Evolutionary conservation across 352 stramenopile species (phyloP).

Genomic region (Globisporangium orthogonon): DNA sequence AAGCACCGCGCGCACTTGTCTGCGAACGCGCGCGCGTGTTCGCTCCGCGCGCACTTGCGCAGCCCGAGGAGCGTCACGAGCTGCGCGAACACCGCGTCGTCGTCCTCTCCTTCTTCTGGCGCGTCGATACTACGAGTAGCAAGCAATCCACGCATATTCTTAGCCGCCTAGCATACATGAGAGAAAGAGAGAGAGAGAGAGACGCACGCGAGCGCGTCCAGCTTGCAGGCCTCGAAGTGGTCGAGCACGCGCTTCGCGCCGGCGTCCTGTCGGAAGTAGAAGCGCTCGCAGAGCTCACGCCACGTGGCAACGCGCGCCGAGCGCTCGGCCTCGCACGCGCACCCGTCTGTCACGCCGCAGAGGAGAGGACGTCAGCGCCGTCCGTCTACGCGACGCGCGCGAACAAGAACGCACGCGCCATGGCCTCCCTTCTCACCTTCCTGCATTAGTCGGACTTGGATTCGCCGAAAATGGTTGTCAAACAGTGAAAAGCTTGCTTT

Average conservation of each 20-base stretch:
- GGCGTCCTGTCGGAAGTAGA: conserved; percentile 56
- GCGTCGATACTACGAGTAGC: conserved; percentile 3
- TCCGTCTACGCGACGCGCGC: too few species aligned
- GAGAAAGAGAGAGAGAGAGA: neutral
- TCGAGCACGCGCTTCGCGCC: conserved; percentile 59
- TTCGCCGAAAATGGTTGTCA: neutral
- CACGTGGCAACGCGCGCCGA: conserved; percentile 32
- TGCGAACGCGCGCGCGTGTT: conserved; percentile 30
- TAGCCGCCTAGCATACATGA: neutral
- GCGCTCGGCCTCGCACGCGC: conserved; percentile 27
- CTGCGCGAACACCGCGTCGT: conserved; percentile 12
- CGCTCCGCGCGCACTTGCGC: conserved; percentile 27
- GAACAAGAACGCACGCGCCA: too few species aligned
- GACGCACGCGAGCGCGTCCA: conserved; percentile 57
- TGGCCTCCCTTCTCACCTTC: too few species aligned
- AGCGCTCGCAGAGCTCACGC: conserved; percentile 49
- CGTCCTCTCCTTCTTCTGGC: neutral
- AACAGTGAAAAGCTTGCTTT: neutral
- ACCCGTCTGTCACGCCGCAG: conserved; percentile 11
- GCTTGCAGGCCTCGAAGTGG: conserved; percentile 54
- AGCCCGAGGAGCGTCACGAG: conserved; percentile 31
- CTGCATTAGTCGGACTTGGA: neutral
- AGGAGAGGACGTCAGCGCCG: too few species aligned
- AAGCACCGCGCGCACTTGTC: conserved; percentile 23
- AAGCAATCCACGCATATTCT: neutral